A percentile compares a stretch with the other conserved stretches of the same genome.
These are phyloP conservation scores for Podospora comata DNA, from an alignment of 495 filamentous ascomycete species.

Conservation along the genomic window DNA sequence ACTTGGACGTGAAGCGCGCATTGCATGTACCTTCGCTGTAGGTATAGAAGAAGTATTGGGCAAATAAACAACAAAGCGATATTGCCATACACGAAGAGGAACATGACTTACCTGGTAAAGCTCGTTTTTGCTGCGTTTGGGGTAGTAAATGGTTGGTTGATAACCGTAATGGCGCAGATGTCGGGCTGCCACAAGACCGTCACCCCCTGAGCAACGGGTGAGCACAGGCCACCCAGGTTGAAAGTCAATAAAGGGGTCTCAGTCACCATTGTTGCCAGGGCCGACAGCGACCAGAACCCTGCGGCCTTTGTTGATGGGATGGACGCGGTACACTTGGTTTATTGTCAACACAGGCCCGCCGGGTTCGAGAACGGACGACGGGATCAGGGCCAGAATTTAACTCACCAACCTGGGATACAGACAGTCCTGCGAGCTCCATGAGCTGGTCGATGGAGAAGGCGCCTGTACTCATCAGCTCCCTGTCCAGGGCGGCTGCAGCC, in stretches of 20 bases:
- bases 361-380: not conserved
- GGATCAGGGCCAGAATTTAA: not conserved
- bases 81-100: not conserved
- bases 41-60: not conserved
- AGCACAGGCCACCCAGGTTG: slow-evolving; percentile 26
- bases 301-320: slow-evolving; percentile 68
- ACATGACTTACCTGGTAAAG: slow-evolving; percentile 67
- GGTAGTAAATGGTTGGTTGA: slow-evolving; percentile 85
- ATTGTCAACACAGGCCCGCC: slow-evolving; percentile 15
- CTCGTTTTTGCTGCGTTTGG: slow-evolving; percentile 84
- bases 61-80: slow-evolving; percentile 6
- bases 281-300: slow-evolving; percentile 85
- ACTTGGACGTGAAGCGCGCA: not conserved
- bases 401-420: slow-evolving; percentile 86
- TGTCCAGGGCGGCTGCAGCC: slow-evolving; percentile 82
- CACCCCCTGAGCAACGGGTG: slow-evolving; percentile 60
- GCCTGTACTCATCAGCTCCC: slow-evolving; percentile 89
- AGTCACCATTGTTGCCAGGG: slow-evolving; percentile 87
- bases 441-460: slow-evolving; percentile 94
- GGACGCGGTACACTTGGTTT: slow-evolving; percentile 69
- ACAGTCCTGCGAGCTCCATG: slow-evolving; percentile 93
- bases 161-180: slow-evolving; percentile 96
- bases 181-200: slow-evolving; percentile 90
- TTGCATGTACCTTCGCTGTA: not conserved
- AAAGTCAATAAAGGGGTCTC: slow-evolving; percentile 11